Percentiles rank a stretch among this genome's conserved stretches.
phyloP scores from a whole-genome alignment of 1,284 basidiomycete genomes.

The Schizophyllum commune region DNA sequence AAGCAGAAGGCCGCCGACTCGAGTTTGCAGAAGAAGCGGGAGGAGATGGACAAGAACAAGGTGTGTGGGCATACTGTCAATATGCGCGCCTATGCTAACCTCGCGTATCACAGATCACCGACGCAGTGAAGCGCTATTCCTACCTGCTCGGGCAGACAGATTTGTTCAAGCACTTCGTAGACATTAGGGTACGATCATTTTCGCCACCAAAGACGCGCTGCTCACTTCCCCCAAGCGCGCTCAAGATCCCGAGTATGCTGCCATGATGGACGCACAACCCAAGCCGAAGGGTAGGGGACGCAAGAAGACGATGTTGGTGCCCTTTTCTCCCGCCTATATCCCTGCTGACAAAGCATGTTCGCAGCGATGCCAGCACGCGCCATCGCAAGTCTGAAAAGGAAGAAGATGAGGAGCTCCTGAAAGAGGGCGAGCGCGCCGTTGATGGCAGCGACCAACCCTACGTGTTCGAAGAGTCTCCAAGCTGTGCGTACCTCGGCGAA shows the following conservation, averaged over 20 bases:
- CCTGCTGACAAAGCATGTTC: slow-evolving; percentile 8
- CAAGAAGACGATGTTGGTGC: slow-evolving; percentile 67
- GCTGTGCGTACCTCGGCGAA: slow-evolving; percentile 42
- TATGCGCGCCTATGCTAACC: slow-evolving; percentile 8
- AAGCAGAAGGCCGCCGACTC: slow-evolving; percentile 64
- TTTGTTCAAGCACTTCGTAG: slow-evolving; percentile 92
- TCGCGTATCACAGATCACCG: slow-evolving; percentile 55
- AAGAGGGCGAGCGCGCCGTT: slow-evolving; percentile 75
- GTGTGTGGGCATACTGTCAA: slow-evolving; percentile 26
- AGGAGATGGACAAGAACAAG: slow-evolving; percentile 81
- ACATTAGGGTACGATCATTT: slow-evolving; percentile 67
- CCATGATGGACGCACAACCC: slow-evolving; percentile 77
- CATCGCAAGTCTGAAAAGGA: slow-evolving; percentile 97
- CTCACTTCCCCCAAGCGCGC: slow-evolving; percentile 48
- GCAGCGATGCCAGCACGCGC: slow-evolving; percentile 67
- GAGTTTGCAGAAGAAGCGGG: slow-evolving; percentile 56
- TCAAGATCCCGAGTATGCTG: slow-evolving; percentile 91
- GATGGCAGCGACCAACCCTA: slow-evolving; percentile 81
- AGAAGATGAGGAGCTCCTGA: slow-evolving; percentile 92
- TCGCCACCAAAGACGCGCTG: neutral
- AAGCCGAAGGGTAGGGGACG: slow-evolving; percentile 75
- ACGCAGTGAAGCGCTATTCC: slow-evolving; percentile 91
- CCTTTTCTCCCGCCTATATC: neutral
- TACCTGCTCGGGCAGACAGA: slow-evolving; percentile 95
- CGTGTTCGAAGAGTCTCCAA: slow-evolving; percentile 89